Evolutionary conservation across 1,139 yeast genomes (phyloP).

Genomic region (Nadsonia commutata): DNA sequence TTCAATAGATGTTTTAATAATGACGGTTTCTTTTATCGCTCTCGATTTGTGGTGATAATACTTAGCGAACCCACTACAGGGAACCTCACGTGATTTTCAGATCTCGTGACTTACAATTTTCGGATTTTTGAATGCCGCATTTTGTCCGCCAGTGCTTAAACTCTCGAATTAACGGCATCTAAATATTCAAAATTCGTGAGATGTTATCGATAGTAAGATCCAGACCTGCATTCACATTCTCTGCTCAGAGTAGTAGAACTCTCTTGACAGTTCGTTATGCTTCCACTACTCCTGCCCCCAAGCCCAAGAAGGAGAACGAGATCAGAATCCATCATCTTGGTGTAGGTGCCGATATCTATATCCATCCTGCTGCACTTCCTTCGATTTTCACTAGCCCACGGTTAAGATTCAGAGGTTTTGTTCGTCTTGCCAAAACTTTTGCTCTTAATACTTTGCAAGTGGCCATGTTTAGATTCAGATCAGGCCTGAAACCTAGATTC

Average conservation of each 20-base stretch:
- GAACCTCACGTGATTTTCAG: neutral
- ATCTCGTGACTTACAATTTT: neutral
- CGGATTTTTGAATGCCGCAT: neutral
- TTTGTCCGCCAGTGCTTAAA: no score
- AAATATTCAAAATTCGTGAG: no score
- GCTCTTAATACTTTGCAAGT: conserved; percentile 48
- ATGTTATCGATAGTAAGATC: neutral
- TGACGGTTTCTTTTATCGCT: no score
- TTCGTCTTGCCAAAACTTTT: conserved; percentile 22
- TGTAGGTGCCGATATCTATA: conserved; percentile 14
- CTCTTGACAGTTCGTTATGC: neutral
- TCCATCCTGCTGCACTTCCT: conserved; percentile 38
- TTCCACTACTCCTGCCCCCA: neutral
- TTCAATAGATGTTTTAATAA: no score
- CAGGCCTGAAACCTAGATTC: conserved; percentile 50
- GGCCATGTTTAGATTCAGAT: conserved; percentile 46
- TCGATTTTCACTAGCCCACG: conserved; percentile 28
- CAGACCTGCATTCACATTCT: neutral
- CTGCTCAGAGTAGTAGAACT: neutral
- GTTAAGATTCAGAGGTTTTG: conserved; percentile 22
- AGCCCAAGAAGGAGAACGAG: neutral
- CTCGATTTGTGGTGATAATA: no score
- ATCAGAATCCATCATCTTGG: neutral
- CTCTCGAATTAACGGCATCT: no score
- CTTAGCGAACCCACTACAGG: no score